A percentile compares a stretch with the other conserved stretches of the same genome.
These are phyloP conservation scores for Diplodia mutila DNA, from an alignment of 2,329 filamentous ascomycete species.

Conservation along the genomic window DNA sequence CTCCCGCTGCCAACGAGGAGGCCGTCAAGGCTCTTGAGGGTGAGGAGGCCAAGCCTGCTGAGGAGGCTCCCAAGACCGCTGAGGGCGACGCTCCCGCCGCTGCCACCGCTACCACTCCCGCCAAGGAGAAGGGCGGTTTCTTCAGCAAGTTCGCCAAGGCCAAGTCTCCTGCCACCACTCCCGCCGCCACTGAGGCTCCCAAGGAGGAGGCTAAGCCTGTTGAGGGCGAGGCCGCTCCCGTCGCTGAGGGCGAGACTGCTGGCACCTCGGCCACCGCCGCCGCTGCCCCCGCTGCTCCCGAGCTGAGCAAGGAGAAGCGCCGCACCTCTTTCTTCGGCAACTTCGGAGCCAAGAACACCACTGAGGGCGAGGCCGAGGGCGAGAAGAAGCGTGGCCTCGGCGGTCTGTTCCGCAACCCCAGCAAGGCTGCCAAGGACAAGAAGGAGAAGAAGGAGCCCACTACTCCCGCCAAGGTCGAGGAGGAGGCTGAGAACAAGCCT, in stretches of 20 bases:
- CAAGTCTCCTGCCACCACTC: slow-evolving; percentile 55
- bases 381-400: slow-evolving; percentile 36
- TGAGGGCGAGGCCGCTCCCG: slow-evolving; percentile 28
- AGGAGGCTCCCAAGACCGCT: slow-evolving; percentile 32
- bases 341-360: slow-evolving; percentile 54
- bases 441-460: slow-evolving; percentile 33
- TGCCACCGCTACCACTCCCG: slow-evolving; percentile 45
- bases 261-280: slow-evolving; percentile 31
- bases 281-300: slow-evolving; percentile 40
- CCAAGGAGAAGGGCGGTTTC: slow-evolving; percentile 62
- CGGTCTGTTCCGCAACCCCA: slow-evolving; percentile 45
- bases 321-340: slow-evolving; percentile 59
- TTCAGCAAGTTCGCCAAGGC: slow-evolving; percentile 64
- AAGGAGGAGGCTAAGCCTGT: slow-evolving; percentile 34
- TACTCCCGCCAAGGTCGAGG: slow-evolving; percentile 33
- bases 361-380: slow-evolving; percentile 40
- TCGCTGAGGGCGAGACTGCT: slow-evolving; percentile 30
- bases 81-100: slow-evolving; percentile 30
- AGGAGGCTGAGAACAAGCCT: slow-evolving; percentile 41
- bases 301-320: slow-evolving; percentile 53
- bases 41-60: slow-evolving; percentile 28
- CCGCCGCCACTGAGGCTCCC: slow-evolving; percentile 43
- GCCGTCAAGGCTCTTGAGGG: slow-evolving; percentile 32
- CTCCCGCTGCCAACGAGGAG: slow-evolving; percentile 35
- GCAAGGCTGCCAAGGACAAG: slow-evolving; percentile 35